Percentiles rank a stretch among this genome's conserved stretches.
These are phyloP conservation scores for Colletotrichum salicis DNA, from an alignment of 2,329 filamentous ascomycete species.

Conservation along the genomic window DNA sequence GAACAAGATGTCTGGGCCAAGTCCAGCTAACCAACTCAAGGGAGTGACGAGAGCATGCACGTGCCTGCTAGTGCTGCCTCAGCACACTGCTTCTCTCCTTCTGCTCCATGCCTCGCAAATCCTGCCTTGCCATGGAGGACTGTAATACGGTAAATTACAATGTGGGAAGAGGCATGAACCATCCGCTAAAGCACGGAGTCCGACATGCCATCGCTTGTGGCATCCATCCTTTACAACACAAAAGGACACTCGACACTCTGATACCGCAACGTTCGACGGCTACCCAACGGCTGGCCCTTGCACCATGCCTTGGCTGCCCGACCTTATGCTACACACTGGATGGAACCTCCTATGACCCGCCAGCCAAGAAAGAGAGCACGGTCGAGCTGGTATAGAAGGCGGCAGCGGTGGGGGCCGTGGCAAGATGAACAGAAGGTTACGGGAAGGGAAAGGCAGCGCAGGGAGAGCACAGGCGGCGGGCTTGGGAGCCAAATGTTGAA, in stretches of 20 bases:
- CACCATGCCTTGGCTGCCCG: background rate
- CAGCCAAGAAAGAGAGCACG: background rate
- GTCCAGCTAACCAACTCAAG: background rate
- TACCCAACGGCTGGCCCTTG: background rate
- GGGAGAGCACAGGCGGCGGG: background rate
- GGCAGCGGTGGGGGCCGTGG: background rate
- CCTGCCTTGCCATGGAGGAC: background rate
- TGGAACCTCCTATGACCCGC: background rate
- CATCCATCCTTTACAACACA: background rate
- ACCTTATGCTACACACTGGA: slow-evolving; percentile 5
- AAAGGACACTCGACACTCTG: background rate
- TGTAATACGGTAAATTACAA: background rate
- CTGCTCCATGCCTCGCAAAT: background rate
- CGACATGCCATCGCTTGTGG: background rate
- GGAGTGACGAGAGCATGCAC: background rate
- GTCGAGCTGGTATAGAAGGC: background rate
- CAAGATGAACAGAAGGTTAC: background rate
- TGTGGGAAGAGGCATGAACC: background rate
- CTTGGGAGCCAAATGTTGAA: background rate
- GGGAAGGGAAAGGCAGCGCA: background rate
- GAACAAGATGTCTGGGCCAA: background rate
- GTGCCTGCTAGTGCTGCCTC: no score
- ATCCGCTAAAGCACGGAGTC: background rate
- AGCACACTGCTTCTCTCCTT: background rate
- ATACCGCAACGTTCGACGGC: background rate